These are phyloP conservation scores for Pogostemon cablin DNA, from an alignment of 257 asterid genomes.

Conservation along the genomic window DNA sequence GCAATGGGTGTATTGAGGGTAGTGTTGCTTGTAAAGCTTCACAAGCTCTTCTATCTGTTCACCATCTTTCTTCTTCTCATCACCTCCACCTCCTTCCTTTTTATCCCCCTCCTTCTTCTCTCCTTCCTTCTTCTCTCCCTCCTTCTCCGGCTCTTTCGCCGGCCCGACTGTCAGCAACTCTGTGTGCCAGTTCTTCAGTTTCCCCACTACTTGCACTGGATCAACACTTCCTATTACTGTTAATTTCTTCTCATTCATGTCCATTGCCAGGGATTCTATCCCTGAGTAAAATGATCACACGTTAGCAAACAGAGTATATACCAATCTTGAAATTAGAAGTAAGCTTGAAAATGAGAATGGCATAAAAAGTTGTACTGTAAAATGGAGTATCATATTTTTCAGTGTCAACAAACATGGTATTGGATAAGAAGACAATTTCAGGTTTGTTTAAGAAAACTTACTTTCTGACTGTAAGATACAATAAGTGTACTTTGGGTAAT, in stretches of 20 bases:
- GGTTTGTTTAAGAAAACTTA: too few species aligned
- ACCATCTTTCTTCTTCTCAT: conserved; percentile 30
- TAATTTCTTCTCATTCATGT: conserved; percentile 53
- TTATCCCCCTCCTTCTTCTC: not conserved
- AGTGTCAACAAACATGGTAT: too few species aligned
- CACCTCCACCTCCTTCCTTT: conserved; percentile 22
- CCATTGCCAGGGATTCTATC: conserved; percentile 48
- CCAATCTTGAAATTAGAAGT: too few species aligned
- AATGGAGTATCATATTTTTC: too few species aligned
- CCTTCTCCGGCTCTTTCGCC: conserved; percentile 48
- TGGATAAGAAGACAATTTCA: too few species aligned
- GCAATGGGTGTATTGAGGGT: conserved; percentile 34
- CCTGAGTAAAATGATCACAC: conserved; percentile 31
- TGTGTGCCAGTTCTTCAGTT: conserved; percentile 46
- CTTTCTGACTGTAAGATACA: too few species aligned
- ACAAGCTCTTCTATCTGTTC: conserved; percentile 38
- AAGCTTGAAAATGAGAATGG: too few species aligned
- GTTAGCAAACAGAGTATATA: not conserved
- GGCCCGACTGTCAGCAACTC: conserved; percentile 50
- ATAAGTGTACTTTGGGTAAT: too few species aligned
- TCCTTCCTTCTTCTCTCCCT: conserved; percentile 20
- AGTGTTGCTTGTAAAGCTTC: conserved; percentile 31
- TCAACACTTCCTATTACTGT: conserved; percentile 56
- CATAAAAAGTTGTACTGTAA: too few species aligned
- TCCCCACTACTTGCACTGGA: conserved; percentile 47